Base-by-base conservation (phyloP, 176 grass and related monocot genomes). In the Musa beccarii region DNA sequence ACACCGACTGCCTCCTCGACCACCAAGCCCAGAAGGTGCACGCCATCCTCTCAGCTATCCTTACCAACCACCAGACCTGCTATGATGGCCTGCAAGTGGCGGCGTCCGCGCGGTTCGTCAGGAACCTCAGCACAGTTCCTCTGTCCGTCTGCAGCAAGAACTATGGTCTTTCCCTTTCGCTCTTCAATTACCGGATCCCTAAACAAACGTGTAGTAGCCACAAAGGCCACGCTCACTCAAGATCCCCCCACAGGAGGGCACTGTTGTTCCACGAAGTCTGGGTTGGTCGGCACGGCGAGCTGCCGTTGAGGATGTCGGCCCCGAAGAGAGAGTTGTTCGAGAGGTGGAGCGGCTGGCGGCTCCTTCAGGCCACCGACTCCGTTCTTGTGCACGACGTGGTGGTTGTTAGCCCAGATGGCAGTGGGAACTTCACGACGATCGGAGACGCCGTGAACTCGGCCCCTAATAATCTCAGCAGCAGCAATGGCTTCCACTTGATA, bases 41-140 rank as follows among this genome's bases (percentile, higher is more conserved):
- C 49, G 93, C 95, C 17, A 75, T 93, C 54, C 90, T 98, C 34
- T 98, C 95, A 10, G 95, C 90, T 0, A 79, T 93, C 78, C 24
- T 98, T 3, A 98, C 95, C 2, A 98, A 98, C 86, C 86, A 93
- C 59, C 86, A 98, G 81, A 93, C 95, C 4, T 98, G 90, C 65
- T 52, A 82, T 50, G 90, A 93, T 34, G 90, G 95, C 65, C 69
- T 98, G 11, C 75, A 81, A 71, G 80, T 71, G 9, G 74, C 95
- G 11, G 82, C 90, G 19, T 71, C 90, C n/a, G 86, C 88, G 26
- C 93, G 95, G 95, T 91, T 86, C 9, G 80, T 98, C 51, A 89
- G 89, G 63, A 80, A 75, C 23, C 56, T 83, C 78, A 84, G 93
- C 49, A 17, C 76, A 53, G 85, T 75, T 86, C 93, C 49, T 13